A percentile compares a stretch with the other conserved stretches of the same genome.
Evolutionary conservation across 2,329 filamentous ascomycete genomes (phyloP).

Genomic region (Tolypocladium pustulatum): DNA sequence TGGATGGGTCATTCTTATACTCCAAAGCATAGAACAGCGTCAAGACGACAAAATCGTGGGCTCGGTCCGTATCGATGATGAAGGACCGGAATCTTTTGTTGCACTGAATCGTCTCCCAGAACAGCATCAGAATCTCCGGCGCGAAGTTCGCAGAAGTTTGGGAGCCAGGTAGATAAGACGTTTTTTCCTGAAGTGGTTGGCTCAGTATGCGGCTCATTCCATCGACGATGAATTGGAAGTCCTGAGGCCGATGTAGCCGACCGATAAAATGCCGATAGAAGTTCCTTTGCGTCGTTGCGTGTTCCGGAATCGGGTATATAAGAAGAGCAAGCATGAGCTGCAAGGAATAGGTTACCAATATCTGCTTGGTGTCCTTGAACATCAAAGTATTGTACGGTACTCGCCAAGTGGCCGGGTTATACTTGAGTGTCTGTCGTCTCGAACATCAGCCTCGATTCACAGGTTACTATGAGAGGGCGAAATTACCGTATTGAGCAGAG

Average conservation of each 20-base stretch:
- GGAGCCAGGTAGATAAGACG: conserved; percentile 77
- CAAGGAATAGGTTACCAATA: conserved; percentile 82
- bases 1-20: conserved; percentile 73
- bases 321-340: conserved; percentile 81
- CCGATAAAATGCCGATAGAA: conserved; percentile 89
- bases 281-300: conserved; percentile 64
- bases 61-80: conserved; percentile 89
- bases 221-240: conserved; percentile 95
- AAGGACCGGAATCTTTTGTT: conserved; percentile 96
- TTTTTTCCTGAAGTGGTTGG: conserved; percentile 81
- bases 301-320: conserved; percentile 80
- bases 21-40: conserved; percentile 89
- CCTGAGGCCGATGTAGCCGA: conserved; percentile 80
- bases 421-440: conserved; percentile 68
- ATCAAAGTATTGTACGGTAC: conserved; percentile 90
- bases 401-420: conserved; percentile 88
- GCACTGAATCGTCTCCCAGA: conserved; percentile 95
- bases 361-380: conserved; percentile 82
- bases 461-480: neutral
- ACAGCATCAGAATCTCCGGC: conserved; percentile 91
- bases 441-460: conserved; percentile 1
- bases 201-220: conserved; percentile 89
- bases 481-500: conserved; percentile 80
- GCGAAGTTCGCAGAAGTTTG: conserved; percentile 76
- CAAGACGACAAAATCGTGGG: conserved; percentile 85